Conservation (phyloP, 2,329 filamentous ascomycete species). For the Madurella mycetomatis region DNA sequence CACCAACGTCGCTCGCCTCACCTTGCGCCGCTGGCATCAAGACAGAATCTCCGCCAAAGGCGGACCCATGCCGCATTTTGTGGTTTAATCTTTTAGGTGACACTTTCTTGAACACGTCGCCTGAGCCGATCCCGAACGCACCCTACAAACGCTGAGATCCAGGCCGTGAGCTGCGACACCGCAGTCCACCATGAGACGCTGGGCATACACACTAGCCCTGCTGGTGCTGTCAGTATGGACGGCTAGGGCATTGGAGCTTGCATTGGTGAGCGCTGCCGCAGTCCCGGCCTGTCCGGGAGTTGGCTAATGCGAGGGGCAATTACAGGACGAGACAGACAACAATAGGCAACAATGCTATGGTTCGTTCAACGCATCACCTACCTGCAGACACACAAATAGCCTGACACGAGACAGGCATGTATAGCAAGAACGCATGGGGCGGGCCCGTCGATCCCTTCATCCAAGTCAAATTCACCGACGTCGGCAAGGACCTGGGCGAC, state of each 20-base stretch:
- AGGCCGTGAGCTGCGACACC: background rate
- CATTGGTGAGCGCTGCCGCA: conserved; percentile 44
- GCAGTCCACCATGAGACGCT: conserved; percentile 47
- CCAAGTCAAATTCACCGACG: conserved; percentile 63
- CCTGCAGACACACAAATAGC: background rate
- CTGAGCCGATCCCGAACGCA: background rate
- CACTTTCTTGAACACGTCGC: conserved; percentile 2
- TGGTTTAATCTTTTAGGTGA: background rate
- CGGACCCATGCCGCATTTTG: conserved; percentile 1
- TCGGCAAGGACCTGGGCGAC: conserved; percentile 51
- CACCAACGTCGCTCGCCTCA: background rate
- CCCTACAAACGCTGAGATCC: background rate
- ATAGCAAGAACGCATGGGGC: conserved; percentile 83
- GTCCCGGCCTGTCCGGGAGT: background rate
- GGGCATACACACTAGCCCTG: conserved; percentile 45
- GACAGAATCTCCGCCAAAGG: background rate
- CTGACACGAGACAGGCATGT: conserved; percentile 65
- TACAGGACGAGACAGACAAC: conserved; percentile 68
- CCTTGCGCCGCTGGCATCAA: background rate
- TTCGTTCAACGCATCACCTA: conserved; percentile 29
- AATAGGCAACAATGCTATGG: conserved; percentile 76
- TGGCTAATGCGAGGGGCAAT: conserved; percentile 1
- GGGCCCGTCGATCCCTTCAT: conserved; percentile 87
- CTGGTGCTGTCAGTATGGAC: conserved; percentile 53
- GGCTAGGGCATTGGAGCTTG: conserved; percentile 53